Evolutionary conservation across 805 yeast species (phyloP).

Genomic region (Metschnikowia rubicola): DNA sequence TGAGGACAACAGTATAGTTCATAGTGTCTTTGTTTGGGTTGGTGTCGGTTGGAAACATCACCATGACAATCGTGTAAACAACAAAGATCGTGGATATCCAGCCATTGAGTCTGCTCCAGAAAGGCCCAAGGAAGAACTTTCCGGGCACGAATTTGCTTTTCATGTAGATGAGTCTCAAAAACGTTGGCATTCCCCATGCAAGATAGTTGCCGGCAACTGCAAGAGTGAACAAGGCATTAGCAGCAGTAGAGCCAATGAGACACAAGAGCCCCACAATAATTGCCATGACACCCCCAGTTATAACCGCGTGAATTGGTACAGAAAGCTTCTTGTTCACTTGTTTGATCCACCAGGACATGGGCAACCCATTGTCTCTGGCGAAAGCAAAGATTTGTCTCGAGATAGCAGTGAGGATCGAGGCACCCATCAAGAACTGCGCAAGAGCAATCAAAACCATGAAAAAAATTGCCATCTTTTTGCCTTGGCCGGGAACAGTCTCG

Average conservation of each 20-base stretch:
- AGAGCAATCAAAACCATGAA: conserved; percentile 55
- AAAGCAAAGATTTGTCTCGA: conserved; percentile 75
- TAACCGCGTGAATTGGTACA: conserved; percentile 66
- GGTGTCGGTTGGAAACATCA: conserved; percentile 57
- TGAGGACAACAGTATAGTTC: conserved; percentile 70
- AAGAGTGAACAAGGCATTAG: conserved; percentile 65
- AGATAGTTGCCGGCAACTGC: conserved; percentile 60
- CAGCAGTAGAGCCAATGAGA: conserved; percentile 57
- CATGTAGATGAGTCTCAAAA: conserved; percentile 45
- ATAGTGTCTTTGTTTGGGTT: conserved; percentile 44
- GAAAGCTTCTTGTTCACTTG: conserved; percentile 51
- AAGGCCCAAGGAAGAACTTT: conserved; percentile 58
- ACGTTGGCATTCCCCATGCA: conserved; percentile 61
- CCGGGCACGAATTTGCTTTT: conserved; percentile 58
- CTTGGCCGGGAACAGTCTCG: conserved; percentile 26
- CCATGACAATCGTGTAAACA: conserved; percentile 49
- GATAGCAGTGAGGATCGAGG: conserved; percentile 57
- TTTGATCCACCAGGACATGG: conserved; percentile 48
- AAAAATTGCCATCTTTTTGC: conserved; percentile 62
- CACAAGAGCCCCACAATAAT: conserved; percentile 54
- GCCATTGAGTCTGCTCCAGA: conserved; percentile 43
- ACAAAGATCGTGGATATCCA: conserved; percentile 49
- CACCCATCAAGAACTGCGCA: conserved; percentile 67
- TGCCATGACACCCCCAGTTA: conserved; percentile 41
- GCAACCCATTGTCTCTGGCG: conserved; percentile 74